Conservation (phyloP, 164 flowering plant species). For the Warburgia ugandensis region DNA sequence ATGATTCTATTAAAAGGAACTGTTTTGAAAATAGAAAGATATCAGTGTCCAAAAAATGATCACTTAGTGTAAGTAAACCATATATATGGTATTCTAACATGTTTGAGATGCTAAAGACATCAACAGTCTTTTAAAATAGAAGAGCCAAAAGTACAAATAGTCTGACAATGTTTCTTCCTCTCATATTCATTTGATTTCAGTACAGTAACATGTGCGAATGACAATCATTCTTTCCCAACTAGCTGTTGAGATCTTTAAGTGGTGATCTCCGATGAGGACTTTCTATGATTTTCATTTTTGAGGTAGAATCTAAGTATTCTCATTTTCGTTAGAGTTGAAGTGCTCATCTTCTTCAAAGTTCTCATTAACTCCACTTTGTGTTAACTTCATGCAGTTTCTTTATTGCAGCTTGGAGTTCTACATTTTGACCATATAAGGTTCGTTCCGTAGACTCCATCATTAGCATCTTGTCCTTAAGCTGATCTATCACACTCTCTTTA, state of each 20-base stretch:
- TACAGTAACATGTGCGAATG: no score
- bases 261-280: conserved; percentile 35
- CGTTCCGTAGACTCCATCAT: neutral
- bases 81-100: no score
- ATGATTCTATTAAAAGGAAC: no score
- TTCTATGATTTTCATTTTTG: conserved; percentile 11
- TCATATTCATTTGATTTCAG: no score
- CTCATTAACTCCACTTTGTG: conserved; percentile 5
- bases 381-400: conserved; percentile 13
- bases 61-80: no score
- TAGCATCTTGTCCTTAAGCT: conserved; percentile 8
- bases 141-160: no score
- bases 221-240: no score
- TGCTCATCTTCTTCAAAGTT: conserved; percentile 8
- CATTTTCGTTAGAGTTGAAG: conserved; percentile 6
- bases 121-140: no score
- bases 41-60: no score
- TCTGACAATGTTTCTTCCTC: no score
- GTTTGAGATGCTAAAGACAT: no score
- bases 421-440: conserved; percentile 8
- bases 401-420: conserved; percentile 17
- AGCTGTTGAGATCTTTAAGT: conserved; percentile 22
- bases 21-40: no score
- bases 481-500: conserved; percentile 12
- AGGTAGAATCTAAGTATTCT: conserved; percentile 3